A percentile compares a stretch with the other conserved stretches of the same genome.
Conservation (phyloP, 805 yeast genomes). For the Schwanniomyces pseudopolymorphus region DNA sequence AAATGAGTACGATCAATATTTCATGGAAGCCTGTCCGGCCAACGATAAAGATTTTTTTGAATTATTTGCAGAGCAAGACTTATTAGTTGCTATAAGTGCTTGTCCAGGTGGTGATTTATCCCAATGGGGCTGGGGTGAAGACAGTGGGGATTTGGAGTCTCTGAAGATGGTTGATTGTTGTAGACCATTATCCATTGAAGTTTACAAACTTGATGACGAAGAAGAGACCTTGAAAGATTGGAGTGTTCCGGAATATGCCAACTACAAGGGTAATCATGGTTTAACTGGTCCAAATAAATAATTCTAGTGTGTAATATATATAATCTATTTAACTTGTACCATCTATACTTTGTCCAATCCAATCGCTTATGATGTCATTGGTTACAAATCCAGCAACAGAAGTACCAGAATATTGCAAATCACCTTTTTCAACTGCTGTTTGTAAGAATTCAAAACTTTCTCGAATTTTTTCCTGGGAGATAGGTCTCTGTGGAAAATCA, state of each 20-base stretch:
- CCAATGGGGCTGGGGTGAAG: slow-evolving; percentile 72
- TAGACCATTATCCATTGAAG: slow-evolving; percentile 62
- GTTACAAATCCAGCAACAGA: slow-evolving; percentile 44
- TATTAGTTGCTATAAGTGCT: slow-evolving; percentile 62
- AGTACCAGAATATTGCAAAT: slow-evolving; percentile 41
- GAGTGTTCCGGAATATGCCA: slow-evolving; percentile 50
- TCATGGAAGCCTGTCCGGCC: slow-evolving; percentile 71
- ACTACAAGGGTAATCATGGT: slow-evolving; percentile 61
- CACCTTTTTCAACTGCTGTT: slow-evolving; percentile 23
- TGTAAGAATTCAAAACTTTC: slow-evolving; percentile 35
- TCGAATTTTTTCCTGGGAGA: slow-evolving; percentile 10
- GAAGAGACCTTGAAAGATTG: slow-evolving; percentile 43
- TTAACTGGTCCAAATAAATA: slow-evolving; percentile 13
- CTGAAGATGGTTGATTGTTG: slow-evolving; percentile 61
- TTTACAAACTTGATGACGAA: slow-evolving; percentile 50
- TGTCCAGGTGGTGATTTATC: slow-evolving; percentile 73
- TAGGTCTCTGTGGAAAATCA: not conserved
- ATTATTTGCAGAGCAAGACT: slow-evolving; percentile 64
- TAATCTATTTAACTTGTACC: slow-evolving; percentile 30
- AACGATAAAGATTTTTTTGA: slow-evolving; percentile 59
- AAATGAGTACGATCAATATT: slow-evolving; percentile 63
- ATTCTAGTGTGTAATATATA: not conserved
- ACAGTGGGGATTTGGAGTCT: slow-evolving; percentile 40
- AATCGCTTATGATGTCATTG: slow-evolving; percentile 43
- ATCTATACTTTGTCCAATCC: slow-evolving; percentile 47